Conservation (phyloP, 768 basidiomycete genomes). For the Mycena floridula region DNA sequence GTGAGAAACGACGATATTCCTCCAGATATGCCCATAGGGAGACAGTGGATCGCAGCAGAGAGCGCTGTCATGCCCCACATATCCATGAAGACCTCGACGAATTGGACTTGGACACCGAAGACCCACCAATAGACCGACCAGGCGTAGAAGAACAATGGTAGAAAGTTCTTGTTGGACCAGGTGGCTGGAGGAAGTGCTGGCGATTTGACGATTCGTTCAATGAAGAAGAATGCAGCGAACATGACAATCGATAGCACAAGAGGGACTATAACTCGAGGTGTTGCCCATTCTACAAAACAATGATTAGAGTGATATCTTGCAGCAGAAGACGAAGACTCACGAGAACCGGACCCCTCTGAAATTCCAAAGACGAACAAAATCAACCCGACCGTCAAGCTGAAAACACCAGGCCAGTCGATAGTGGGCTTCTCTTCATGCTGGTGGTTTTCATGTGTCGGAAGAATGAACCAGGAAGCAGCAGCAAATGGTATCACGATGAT, state of each 20-base stretch:
- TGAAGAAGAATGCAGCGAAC: slow-evolving; percentile 4
- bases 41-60: slow-evolving; percentile 3
- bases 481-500: not conserved
- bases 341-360: slow-evolving; percentile 18
- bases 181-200: not conserved
- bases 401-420: not conserved
- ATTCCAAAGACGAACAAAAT: slow-evolving; percentile 28
- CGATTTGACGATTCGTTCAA: not conserved
- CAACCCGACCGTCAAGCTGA: slow-evolving; percentile 6
- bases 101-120: slow-evolving; percentile 1
- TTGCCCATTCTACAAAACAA: slow-evolving; percentile 41
- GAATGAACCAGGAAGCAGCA: not conserved
- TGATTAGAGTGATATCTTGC: too few relatives aligned
- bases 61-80: slow-evolving; percentile 2
- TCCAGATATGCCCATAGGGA: slow-evolving; percentile 3
- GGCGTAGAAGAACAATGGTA: not conserved
- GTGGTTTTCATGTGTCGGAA: not conserved
- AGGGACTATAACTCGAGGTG: slow-evolving; percentile 31
- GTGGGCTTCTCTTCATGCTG: not conserved
- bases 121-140: not conserved
- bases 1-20: slow-evolving; percentile 4
- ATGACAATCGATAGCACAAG: slow-evolving; percentile 33
- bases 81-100: too few relatives aligned
- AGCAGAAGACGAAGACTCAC: too few relatives aligned
- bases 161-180: too few relatives aligned